These are phyloP conservation scores for Hysterium pulicare DNA, from an alignment of 2,329 filamentous ascomycete species.

Conservation along the genomic window DNA sequence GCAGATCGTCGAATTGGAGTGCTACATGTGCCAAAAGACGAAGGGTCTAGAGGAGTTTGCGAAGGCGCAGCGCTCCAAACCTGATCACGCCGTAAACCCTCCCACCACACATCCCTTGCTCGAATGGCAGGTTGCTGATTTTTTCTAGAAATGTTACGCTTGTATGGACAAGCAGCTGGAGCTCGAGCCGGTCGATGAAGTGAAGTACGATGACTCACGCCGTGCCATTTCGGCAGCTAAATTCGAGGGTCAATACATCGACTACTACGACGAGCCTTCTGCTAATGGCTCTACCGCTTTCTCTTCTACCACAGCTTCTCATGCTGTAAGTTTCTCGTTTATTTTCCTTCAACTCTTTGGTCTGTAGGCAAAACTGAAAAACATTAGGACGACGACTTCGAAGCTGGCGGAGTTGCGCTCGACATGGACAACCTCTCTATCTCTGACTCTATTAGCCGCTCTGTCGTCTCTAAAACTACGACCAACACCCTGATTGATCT, in stretches of 20 bases:
- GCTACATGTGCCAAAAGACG: conserved; percentile 44
- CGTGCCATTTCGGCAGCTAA: conserved; percentile 18
- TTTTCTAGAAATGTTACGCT: conserved; percentile 23
- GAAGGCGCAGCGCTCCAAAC: conserved; percentile 46
- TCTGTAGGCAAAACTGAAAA: conserved; percentile 11
- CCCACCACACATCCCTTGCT: too few species aligned
- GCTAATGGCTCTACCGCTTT: conserved; percentile 6
- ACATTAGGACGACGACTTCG: conserved; percentile 10
- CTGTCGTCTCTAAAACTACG: conserved; percentile 19
- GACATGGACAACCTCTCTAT: conserved; percentile 18
- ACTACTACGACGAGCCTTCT: conserved; percentile 15
- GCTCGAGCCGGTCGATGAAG: conserved; percentile 21
- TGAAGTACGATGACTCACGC: conserved; percentile 26
- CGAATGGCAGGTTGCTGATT: conserved; percentile 12
- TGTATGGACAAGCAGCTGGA: conserved; percentile 27
- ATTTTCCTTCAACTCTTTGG: not conserved
- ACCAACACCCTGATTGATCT: conserved; percentile 2
- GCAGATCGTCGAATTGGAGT: conserved; percentile 47
- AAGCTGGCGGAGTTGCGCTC: conserved; percentile 18
- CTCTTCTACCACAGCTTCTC: conserved; percentile 18
- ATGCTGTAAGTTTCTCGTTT: conserved; percentile 19
- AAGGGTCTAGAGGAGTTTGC: conserved; percentile 50
- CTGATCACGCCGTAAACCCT: conserved; percentile 42
- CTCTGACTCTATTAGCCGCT: conserved; percentile 7
- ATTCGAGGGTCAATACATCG: conserved; percentile 10